phyloP scores from a whole-genome alignment of 2,329 filamentous ascomycete genomes.

The Fusarium longipes region DNA sequence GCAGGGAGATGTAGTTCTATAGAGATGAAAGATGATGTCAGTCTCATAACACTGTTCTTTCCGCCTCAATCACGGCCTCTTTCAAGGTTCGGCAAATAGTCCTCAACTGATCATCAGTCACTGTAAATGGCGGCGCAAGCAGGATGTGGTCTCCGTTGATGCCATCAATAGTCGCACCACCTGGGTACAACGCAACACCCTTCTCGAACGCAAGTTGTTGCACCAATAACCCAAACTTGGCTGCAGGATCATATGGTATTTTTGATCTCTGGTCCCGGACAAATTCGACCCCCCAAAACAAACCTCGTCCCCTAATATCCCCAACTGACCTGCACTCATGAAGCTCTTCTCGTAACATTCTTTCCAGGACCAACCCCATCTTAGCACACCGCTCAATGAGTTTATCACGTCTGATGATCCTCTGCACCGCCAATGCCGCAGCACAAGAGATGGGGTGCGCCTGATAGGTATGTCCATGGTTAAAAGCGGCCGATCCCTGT shows the following conservation, averaged over 20 bases:
- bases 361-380: constrained; percentile 57
- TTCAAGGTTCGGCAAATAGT: constrained; percentile 22
- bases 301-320: constrained; percentile 24
- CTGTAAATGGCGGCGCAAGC: constrained; percentile 73
- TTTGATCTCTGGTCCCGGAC: constrained; percentile 52
- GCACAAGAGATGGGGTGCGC: constrained; percentile 69
- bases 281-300: constrained; percentile 63
- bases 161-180: constrained; percentile 69
- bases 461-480: constrained; percentile 72
- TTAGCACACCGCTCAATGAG: constrained; percentile 67
- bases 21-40: no score
- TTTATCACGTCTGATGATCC: constrained; percentile 65
- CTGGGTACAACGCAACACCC: constrained; percentile 68
- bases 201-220: constrained; percentile 48
- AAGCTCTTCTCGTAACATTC: not conserved
- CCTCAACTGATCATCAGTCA: constrained; percentile 53
- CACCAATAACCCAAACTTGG: constrained; percentile 46
- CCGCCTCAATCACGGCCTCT: constrained; percentile 27
- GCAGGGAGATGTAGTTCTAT: no score
- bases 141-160: constrained; percentile 74
- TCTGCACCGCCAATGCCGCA: constrained; percentile 71
- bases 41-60: not conserved
- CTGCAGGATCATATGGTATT: constrained; percentile 49
- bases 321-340: not conserved
- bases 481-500: constrained; percentile 51